Percentiles rank a stretch among this genome's conserved stretches.
phyloP scores from a whole-genome alignment of 2,329 filamentous ascomycete genomes.

The Fusarium aywerte region DNA sequence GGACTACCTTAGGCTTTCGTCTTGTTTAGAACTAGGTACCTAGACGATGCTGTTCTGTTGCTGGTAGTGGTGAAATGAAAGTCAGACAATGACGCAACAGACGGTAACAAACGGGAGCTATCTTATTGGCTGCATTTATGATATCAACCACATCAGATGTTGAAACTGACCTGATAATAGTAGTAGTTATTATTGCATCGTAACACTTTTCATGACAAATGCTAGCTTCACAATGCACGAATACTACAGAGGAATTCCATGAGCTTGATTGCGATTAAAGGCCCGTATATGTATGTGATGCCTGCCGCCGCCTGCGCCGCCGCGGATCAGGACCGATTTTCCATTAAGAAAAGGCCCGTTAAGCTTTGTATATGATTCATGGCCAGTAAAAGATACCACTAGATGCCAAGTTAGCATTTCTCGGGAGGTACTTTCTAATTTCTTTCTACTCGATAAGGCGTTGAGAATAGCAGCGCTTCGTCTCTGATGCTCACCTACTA shows the following conservation, averaged over 20 bases:
- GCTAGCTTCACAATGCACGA: too few species aligned
- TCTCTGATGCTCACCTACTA: neutral
- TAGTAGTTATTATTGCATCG: too few species aligned
- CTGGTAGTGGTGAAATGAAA: constrained; percentile 22
- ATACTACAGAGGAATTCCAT: neutral
- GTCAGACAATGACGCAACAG: constrained; percentile 19
- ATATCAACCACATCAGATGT: neutral
- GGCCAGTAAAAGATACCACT: too few species aligned
- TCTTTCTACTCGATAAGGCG: too few species aligned
- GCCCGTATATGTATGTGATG: neutral
- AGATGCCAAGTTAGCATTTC: too few species aligned
- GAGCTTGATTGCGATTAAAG: neutral
- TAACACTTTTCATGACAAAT: too few species aligned
- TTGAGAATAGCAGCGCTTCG: too few species aligned
- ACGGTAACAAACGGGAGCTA: constrained; percentile 20
- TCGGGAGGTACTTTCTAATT: too few species aligned
- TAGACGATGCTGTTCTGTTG: constrained; percentile 8
- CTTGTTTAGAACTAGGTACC: neutral
- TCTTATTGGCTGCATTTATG: constrained; percentile 3
- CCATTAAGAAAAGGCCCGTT: too few species aligned
- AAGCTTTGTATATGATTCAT: too few species aligned
- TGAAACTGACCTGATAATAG: neutral
- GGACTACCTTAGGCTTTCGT: neutral
- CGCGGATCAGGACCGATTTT: too few species aligned
- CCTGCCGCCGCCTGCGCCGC: too few species aligned